Conservation (phyloP, 768 basidiomycete genomes). For the Leccinum fibrillosum region DNA sequence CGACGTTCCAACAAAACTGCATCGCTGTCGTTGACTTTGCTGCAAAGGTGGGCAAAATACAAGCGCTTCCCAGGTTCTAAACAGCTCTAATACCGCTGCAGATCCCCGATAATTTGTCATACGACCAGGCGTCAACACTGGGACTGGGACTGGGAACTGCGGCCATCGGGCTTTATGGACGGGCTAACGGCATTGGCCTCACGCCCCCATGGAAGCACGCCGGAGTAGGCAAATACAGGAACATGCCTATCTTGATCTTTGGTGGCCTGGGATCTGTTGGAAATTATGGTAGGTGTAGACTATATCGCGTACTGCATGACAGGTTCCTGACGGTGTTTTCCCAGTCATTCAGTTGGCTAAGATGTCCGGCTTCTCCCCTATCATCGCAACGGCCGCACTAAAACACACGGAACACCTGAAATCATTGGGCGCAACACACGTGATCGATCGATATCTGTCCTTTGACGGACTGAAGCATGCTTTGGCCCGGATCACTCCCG, state of each 20-base stretch:
- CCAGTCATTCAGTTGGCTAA: constrained; percentile 39
- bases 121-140: constrained; percentile 47
- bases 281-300: constrained; percentile 40
- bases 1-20: constrained; percentile 45
- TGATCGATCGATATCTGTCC: constrained; percentile 31
- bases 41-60: constrained; percentile 33
- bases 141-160: constrained; percentile 49
- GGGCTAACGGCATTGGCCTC: constrained; percentile 40
- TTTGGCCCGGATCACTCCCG: constrained; percentile 34
- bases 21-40: constrained; percentile 38
- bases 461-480: constrained; percentile 32
- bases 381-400: constrained; percentile 34
- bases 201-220: constrained; percentile 36
- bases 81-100: constrained; percentile 20
- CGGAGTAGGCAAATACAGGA: constrained; percentile 40
- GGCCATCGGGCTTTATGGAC: constrained; percentile 46
- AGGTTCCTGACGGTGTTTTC: constrained; percentile 13
- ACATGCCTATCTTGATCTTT: constrained; percentile 43
- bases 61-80: background rate
- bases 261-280: constrained; percentile 50
- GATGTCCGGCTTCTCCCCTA: constrained; percentile 39
- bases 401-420: constrained; percentile 36
- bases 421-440: constrained; percentile 32
- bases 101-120: constrained; percentile 46
- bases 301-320: constrained; percentile 5